phyloP scores from a whole-genome alignment of 345 rosid species.

The Adansonia digitata region DNA sequence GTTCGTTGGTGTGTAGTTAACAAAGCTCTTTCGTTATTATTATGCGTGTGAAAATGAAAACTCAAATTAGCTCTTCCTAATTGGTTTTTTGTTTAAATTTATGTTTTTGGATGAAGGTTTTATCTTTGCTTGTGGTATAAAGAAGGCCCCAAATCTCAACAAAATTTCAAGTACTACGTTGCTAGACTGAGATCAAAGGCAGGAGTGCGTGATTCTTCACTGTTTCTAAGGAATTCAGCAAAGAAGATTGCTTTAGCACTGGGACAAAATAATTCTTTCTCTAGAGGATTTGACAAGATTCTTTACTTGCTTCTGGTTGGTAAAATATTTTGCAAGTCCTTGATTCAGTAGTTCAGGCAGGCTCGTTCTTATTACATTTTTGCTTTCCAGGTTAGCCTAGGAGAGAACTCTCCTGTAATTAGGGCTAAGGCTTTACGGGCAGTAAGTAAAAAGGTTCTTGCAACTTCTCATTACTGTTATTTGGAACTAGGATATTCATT shows the following conservation, averaged over 20 bases:
- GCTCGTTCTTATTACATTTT: slow-evolving; percentile 21
- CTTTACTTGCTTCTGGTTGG: slow-evolving; percentile 96
- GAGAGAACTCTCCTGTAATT: slow-evolving; percentile 91
- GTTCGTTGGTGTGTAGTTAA: slow-evolving; percentile 69
- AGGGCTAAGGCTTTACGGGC: slow-evolving; percentile 97
- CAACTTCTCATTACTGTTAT: neutral
- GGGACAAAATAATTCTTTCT: slow-evolving; percentile 90
- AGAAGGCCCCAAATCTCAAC: slow-evolving; percentile 75
- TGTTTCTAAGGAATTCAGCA: slow-evolving; percentile 59
- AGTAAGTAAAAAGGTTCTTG: slow-evolving; percentile 44
- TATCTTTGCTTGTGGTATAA: slow-evolving; percentile 92
- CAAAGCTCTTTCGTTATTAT: slow-evolving; percentile 10
- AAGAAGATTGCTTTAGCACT: slow-evolving; percentile 82
- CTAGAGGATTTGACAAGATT: slow-evolving; percentile 96
- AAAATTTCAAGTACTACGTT: slow-evolving; percentile 60
- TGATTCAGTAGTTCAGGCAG: neutral
- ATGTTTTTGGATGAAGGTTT: slow-evolving; percentile 51
- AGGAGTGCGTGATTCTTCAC: slow-evolving; percentile 65
- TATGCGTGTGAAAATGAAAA: neutral
- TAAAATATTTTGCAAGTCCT: slow-evolving; percentile 22
- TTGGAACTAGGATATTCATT: slow-evolving; percentile 5
- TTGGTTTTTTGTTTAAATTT: slow-evolving; percentile 2
- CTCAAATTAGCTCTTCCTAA: neutral
- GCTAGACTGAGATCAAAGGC: slow-evolving; percentile 81
- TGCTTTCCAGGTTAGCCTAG: slow-evolving; percentile 76